Evolutionary conservation across 768 basidiomycete species (phyloP).

Genomic region (Kwoniella pini): DNA sequence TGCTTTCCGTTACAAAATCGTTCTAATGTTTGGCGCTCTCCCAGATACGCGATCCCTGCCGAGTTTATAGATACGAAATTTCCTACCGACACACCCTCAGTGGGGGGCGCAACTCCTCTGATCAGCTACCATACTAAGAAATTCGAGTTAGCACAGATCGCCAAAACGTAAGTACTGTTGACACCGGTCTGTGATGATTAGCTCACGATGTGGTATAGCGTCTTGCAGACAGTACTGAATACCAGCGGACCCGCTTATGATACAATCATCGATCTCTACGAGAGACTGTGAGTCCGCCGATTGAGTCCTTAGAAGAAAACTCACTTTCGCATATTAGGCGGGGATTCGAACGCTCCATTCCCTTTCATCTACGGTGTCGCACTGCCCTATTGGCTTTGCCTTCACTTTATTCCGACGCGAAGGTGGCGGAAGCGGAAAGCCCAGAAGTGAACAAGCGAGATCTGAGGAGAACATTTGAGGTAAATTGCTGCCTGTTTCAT

Average conservation of each 20-base stretch:
- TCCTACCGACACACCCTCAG: constrained; percentile 2
- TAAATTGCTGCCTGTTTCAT: too few relatives aligned
- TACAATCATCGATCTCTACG: constrained; percentile 6
- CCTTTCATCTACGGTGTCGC: constrained; percentile 31
- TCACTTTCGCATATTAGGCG: neutral
- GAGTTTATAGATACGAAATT: constrained; percentile 20
- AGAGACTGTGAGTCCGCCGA: constrained; percentile 12
- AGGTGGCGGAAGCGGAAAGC: constrained; percentile 11
- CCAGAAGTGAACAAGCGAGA: constrained; percentile 22
- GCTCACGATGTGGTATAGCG: neutral
- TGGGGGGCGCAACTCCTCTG: neutral
- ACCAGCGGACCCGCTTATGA: neutral
- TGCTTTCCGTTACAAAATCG: neutral
- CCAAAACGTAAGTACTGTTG: neutral
- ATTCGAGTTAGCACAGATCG: constrained; percentile 15
- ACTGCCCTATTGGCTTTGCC: constrained; percentile 20
- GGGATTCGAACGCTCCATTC: constrained; percentile 19
- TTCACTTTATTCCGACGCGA: constrained; percentile 25
- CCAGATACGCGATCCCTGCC: constrained; percentile 8
- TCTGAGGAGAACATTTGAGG: constrained; percentile 18
- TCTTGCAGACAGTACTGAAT: constrained; percentile 10
- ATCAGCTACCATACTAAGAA: constrained; percentile 14
- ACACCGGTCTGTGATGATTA: neutral
- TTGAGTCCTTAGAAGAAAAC: neutral
- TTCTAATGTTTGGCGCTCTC: neutral